Evolutionary conservation across 768 basidiomycete species (phyloP).

Genomic region (Hysterangium stoloniferum): DNA sequence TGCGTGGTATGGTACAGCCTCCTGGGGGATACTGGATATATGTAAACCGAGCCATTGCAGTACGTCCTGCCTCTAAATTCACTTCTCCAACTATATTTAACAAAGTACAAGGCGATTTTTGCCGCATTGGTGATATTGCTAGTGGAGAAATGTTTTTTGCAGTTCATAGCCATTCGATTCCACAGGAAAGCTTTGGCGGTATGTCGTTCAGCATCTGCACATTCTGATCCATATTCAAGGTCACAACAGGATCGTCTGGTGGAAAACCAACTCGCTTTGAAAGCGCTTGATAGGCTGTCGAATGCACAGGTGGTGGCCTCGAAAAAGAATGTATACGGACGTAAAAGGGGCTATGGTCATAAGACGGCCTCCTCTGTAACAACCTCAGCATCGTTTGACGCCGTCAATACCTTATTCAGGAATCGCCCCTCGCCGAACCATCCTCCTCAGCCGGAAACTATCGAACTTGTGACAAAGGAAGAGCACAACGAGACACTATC

Average conservation of each 20-base stretch:
- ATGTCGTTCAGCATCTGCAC: neutral
- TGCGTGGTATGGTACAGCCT: slow-evolving; percentile 49
- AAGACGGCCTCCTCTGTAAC: neutral
- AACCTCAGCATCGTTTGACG: slow-evolving; percentile 5
- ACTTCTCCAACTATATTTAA: neutral
- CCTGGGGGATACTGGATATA: slow-evolving; percentile 59
- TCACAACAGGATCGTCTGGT: slow-evolving; percentile 46
- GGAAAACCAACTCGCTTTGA: slow-evolving; percentile 63
- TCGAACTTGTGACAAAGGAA: slow-evolving; percentile 1
- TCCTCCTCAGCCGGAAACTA: neutral
- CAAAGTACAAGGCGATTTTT: slow-evolving; percentile 33
- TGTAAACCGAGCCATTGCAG: slow-evolving; percentile 67
- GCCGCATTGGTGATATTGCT: slow-evolving; percentile 36
- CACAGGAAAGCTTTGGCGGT: slow-evolving; percentile 62
- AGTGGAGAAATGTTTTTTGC: slow-evolving; percentile 54
- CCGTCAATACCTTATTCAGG: neutral
- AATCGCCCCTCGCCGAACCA: neutral
- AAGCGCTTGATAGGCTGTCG: slow-evolving; percentile 63
- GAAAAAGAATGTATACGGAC: slow-evolving; percentile 22
- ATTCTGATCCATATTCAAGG: neutral
- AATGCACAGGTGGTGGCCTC: slow-evolving; percentile 44
- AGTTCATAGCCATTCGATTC: slow-evolving; percentile 74
- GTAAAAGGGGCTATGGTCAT: slow-evolving; percentile 3
- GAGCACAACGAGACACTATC: neutral
- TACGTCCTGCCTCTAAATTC: slow-evolving; percentile 30